Evolutionary conservation across 257 asterid species (phyloP), one percentile per base, ranked within the genome.

Genomic region (Solanum chiquidenum): DNA sequence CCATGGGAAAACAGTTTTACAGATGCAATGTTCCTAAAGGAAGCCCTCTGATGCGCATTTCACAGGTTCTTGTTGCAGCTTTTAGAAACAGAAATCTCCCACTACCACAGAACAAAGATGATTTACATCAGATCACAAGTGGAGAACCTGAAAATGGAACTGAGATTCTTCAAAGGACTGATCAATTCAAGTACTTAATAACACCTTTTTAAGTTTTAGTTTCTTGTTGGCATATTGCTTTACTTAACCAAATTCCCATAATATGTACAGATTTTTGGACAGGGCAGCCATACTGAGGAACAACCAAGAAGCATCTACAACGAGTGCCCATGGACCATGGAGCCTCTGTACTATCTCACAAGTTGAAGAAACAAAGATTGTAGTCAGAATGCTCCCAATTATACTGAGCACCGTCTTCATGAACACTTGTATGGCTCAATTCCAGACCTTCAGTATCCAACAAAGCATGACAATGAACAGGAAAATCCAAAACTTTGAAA

Each of bases 401-500:
- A 90, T 95, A 68, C 88, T 95, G 74, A 94, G 94, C 91, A 94
- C 95, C 1, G 87, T 94, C 44, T 93, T 95, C 92, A 92, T 93
- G 97, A 95, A 94, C 92, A 93, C 97, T 5, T 94, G 97, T 86
- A 62, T 94, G 87, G 97, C 98, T 73, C 98, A 95, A 88, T 95
- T 93, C 74, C 98, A 94, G 86, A 95, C 98, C 79, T 94, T 95
- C 79, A 85, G 94, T 82, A 90, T 94, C 89, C 97, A 95, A 84
- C 98, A 95, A 89, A 91, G 95, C 90, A 89, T 83, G 16, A 94
- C 98, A 64, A 90, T 91, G 92, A 91, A 94, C 91, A 90, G 94
- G 90, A 92, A 76, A 34, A 84, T 95, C n/a, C 87, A 92, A 88
- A 86, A 79, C 44, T 94, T 95, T 18, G 74, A 94, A 84, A 90